These are phyloP conservation scores for Trypanosoma scelopori DNA, from an alignment of 208 protist species.

Conservation along the genomic window DNA sequence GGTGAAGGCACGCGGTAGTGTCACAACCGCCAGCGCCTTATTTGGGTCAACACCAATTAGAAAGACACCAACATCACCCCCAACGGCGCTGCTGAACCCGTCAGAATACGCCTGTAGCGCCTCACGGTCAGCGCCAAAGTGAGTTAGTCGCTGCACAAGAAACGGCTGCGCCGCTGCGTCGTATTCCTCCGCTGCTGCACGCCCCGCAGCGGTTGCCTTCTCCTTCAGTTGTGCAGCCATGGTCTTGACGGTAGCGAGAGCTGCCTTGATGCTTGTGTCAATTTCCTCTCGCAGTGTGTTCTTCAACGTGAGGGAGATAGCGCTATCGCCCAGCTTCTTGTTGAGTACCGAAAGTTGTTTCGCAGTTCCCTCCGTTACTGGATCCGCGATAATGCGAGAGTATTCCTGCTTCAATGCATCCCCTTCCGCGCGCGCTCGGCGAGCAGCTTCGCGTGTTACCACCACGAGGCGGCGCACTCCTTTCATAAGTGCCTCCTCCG, in stretches of 20 bases:
- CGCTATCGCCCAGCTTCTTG: constrained; percentile 88
- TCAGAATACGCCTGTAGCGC: constrained; percentile 80
- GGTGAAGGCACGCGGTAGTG: constrained; percentile 64
- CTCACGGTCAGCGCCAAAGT: constrained; percentile 86
- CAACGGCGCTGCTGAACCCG: constrained; percentile 55
- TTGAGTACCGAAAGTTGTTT: constrained; percentile 91
- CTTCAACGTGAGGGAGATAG: constrained; percentile 74
- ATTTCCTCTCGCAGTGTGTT: constrained; percentile 78
- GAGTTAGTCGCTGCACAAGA: constrained; percentile 42
- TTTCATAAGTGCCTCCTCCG: constrained; percentile 94
- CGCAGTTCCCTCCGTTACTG: constrained; percentile 52
- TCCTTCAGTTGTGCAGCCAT: constrained; percentile 64
- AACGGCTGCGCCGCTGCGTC: constrained; percentile 49
- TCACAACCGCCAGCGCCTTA: constrained; percentile 74
- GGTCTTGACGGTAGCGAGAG: constrained; percentile 69
- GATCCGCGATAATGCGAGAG: constrained; percentile 33
- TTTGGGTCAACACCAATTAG: constrained; percentile 64
- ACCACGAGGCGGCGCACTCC: constrained; percentile 89
- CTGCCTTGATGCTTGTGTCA: constrained; percentile 75
- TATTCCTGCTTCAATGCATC: constrained; percentile 58
- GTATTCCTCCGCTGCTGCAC: constrained; percentile 40
- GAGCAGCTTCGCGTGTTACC: constrained; percentile 66
- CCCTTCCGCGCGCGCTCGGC: constrained; percentile 47
- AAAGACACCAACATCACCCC: constrained; percentile 71
- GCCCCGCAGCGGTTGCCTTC: constrained; percentile 61